Percentiles rank a stretch among this genome's conserved stretches.
phyloP scores from a whole-genome alignment of 2,329 filamentous ascomycete species.

The Juglanconis sp. region DNA sequence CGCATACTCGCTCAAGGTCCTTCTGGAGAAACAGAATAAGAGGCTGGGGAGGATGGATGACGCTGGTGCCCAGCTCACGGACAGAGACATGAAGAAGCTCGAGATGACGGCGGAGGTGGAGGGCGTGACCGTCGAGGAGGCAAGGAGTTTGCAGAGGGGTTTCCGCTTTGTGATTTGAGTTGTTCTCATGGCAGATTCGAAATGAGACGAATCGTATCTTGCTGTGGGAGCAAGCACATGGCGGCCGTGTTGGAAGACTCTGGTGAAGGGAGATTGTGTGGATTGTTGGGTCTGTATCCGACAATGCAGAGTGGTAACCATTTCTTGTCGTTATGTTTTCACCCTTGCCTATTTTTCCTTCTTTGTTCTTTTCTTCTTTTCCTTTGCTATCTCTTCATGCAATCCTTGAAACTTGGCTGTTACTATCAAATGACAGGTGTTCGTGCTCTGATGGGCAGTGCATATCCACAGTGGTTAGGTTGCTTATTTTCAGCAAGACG shows the following conservation, averaged over 20 bases:
- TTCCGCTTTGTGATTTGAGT: conserved; percentile 48
- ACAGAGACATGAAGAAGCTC: conserved; percentile 43
- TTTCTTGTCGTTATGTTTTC: too few relatives aligned
- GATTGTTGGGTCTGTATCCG: too few relatives aligned
- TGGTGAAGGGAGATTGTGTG: too few relatives aligned
- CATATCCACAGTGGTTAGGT: too few relatives aligned
- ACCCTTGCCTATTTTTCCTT: too few relatives aligned
- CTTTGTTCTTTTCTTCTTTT: too few relatives aligned
- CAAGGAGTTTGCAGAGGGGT: conserved; percentile 50
- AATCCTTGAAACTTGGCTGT: too few relatives aligned
- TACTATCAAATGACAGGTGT: too few relatives aligned
- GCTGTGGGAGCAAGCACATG: background rate
- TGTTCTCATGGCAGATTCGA: background rate
- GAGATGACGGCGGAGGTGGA: conserved; percentile 50
- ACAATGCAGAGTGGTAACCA: too few relatives aligned
- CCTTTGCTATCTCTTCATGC: too few relatives aligned
- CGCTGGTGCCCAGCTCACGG: conserved; percentile 40
- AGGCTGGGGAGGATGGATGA: conserved; percentile 48
- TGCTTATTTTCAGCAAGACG: too few relatives aligned
- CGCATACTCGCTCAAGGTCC: conserved; percentile 35
- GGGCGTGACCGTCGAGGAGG: conserved; percentile 45
- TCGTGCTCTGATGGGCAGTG: too few relatives aligned
- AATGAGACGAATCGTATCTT: background rate
- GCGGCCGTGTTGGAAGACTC: background rate
- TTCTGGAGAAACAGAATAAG: conserved; percentile 39